phyloP scores from a whole-genome alignment of 2,329 filamentous ascomycete genomes.

The Magnaporthiopsis rhizophila region DNA sequence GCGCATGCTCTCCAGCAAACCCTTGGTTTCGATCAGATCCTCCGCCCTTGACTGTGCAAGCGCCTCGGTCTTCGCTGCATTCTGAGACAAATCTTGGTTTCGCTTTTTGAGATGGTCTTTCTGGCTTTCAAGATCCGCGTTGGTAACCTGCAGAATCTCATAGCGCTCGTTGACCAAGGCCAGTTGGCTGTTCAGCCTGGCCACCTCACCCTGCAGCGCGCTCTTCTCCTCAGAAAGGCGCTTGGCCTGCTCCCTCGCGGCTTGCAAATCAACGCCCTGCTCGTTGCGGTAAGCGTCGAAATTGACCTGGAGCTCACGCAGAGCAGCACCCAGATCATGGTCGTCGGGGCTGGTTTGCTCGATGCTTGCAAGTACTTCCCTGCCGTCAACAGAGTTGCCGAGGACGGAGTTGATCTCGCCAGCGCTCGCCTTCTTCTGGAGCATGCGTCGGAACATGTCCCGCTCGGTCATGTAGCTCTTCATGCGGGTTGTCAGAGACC shows the following conservation, averaged over 20 bases:
- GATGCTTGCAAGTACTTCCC: conserved; percentile 49
- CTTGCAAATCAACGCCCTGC: conserved; percentile 69
- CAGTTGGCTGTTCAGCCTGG: conserved; percentile 72
- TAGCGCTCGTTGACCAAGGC: conserved; percentile 75
- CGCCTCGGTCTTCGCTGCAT: conserved; percentile 81
- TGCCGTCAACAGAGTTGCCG: conserved; percentile 60
- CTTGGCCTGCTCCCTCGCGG: conserved; percentile 79
- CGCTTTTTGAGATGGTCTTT: conserved; percentile 83
- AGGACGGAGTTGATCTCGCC: conserved; percentile 61
- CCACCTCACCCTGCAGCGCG: conserved; percentile 72
- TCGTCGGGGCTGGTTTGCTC: conserved; percentile 55
- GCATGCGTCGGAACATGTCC: conserved; percentile 94
- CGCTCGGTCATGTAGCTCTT: conserved; percentile 93
- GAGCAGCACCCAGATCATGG: conserved; percentile 63
- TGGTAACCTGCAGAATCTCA: conserved; percentile 85
- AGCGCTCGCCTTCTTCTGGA: conserved; percentile 60
- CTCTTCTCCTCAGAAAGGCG: conserved; percentile 75
- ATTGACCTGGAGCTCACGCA: conserved; percentile 82
- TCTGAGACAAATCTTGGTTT: conserved; percentile 67
- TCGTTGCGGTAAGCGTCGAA: conserved; percentile 88
- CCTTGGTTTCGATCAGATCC: conserved; percentile 80
- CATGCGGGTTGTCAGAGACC: conserved; percentile 71
- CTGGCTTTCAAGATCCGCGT: conserved; percentile 72
- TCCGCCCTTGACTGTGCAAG: conserved; percentile 87
- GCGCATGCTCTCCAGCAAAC: conserved; percentile 75